These are phyloP conservation scores for Nyctanthes arbortristis DNA, from an alignment of 257 asterid species.

Conservation along the genomic window DNA sequence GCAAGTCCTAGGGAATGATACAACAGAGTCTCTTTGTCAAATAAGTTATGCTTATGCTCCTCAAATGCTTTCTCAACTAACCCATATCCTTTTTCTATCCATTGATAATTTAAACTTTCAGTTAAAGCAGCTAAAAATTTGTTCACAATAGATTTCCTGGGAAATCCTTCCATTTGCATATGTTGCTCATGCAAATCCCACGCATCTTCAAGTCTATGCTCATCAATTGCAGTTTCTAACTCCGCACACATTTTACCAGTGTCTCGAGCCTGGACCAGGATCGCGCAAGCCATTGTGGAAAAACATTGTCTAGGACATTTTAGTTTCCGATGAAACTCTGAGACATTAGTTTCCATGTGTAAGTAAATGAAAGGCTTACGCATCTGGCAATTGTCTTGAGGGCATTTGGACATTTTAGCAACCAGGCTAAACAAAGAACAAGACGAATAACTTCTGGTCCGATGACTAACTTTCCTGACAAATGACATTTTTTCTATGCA, in stretches of 20 bases:
- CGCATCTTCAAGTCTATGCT: slow-evolving; percentile 55
- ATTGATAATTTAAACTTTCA: slow-evolving; percentile 49
- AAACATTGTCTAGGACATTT: slow-evolving; percentile 33
- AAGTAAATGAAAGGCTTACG: slow-evolving; percentile 23
- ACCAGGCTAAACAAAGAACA: slow-evolving; percentile 28
- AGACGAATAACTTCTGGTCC: slow-evolving; percentile 15
- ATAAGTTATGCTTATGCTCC: slow-evolving; percentile 60
- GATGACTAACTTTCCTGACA: slow-evolving; percentile 36
- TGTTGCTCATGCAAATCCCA: slow-evolving; percentile 82
- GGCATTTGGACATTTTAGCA: slow-evolving; percentile 26
- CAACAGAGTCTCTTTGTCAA: slow-evolving; percentile 64
- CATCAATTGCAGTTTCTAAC: slow-evolving; percentile 59
- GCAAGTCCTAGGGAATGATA: slow-evolving; percentile 76
- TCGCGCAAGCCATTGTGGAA: slow-evolving; percentile 54
- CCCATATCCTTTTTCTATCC: slow-evolving; percentile 73
- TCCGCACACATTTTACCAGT: slow-evolving; percentile 74
- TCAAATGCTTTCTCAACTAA: slow-evolving; percentile 70
- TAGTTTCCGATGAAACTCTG: slow-evolving; percentile 15
- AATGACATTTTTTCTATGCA: slow-evolving; percentile 40
- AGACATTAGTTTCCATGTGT: slow-evolving; percentile 16
- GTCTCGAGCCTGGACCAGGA: slow-evolving; percentile 89
- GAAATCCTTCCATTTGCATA: slow-evolving; percentile 71
- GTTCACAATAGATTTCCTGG: slow-evolving; percentile 66
- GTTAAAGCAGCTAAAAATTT: slow-evolving; percentile 53
- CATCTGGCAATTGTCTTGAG: slow-evolving; percentile 25